phyloP scores from a whole-genome alignment of 352 stramenopile species.

The Phytophthora ramorum region DNA sequence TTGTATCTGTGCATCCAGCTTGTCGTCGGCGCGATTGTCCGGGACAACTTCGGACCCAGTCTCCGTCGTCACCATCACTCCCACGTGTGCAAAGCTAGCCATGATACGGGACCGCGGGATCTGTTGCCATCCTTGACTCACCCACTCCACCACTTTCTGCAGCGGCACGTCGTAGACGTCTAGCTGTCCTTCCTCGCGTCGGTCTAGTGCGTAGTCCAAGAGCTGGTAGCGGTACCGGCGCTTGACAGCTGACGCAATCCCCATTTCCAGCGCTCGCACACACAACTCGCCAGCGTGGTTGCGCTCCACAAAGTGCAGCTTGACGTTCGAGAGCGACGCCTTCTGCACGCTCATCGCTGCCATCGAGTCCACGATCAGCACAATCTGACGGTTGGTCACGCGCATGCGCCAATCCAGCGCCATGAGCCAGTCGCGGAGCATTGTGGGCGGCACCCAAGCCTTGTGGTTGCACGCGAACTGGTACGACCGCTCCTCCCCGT shows the following conservation, averaged over 20 bases:
- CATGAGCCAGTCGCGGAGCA: conserved; percentile 82
- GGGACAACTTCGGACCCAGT: conserved; percentile 21
- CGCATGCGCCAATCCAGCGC: conserved; percentile 84
- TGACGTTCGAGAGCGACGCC: conserved; percentile 68
- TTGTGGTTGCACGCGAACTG: conserved; percentile 78
- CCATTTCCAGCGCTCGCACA: conserved; percentile 48
- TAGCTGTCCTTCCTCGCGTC: conserved; percentile 40
- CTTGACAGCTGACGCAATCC: conserved; percentile 58
- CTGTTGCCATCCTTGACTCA: conserved; percentile 59
- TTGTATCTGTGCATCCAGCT: conserved; percentile 63
- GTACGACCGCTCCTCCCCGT: conserved; percentile 39
- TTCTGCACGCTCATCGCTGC: conserved; percentile 67
- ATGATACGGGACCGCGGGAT: conserved; percentile 61
- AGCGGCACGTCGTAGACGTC: conserved; percentile 54
- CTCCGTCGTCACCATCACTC: conserved; percentile 35
- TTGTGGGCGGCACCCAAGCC: conserved; percentile 72
- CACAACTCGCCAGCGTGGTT: conserved; percentile 48
- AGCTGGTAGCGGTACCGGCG: conserved; percentile 62
- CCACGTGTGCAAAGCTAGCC: conserved; percentile 50
- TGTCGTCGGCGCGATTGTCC: conserved; percentile 51
- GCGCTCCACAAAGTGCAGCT: conserved; percentile 54
- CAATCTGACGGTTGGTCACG: conserved; percentile 69
- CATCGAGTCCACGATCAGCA: conserved; percentile 71
- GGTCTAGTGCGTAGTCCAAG: conserved; percentile 54
- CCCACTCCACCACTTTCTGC: conserved; percentile 68